Evolutionary conservation across 2,329 filamentous ascomycete genomes (phyloP), one percentile per base, ranked within the genome.

Genomic region (Epichloe glyceriae): DNA sequence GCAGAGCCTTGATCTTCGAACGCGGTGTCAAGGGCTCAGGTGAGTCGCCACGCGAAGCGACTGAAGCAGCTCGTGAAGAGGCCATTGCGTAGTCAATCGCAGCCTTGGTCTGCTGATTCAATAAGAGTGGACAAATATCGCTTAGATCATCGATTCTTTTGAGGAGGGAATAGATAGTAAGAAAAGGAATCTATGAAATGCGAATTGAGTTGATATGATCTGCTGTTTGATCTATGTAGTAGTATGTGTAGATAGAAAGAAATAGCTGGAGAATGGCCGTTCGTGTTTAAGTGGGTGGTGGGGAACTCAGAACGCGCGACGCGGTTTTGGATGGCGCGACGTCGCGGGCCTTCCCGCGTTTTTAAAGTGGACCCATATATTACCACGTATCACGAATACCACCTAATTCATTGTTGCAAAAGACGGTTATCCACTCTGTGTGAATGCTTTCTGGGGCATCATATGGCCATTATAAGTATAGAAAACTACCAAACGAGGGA

Each of bases 1-100:
- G 60, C 48, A 80, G 63, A 19, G 76, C 75, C 56, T 67, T 70
- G 47, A 82, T 70, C 56, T 80, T 82, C 19, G 79, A 74, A 40
- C 66, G 68, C 5, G 78, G 78, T 11, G 78, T 67, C 47, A 75
- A 69, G 42, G 67, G 71, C 51, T 71, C 66, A 44, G 73, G 68
- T 40, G 65, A 66, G 46, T 68, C 70, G 53, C 63, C 68, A 57
- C 66, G 64, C 49, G 64, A 70, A 26, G 63, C 62, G 40, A 71
- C 71, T 42, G 74, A 73, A n/a, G 71, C 64, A 49, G 72, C 67
- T 59, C 68, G 65, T 53, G 70, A 64, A 37, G 74, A 73, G 61
- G 73, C 67, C 76, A 80, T 80, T 62, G 56, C 2, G 46, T 19
- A 20, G 7, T 26, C 11, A 41, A 39, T 20, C 33, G 39, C 47